These are phyloP conservation scores for Fusarium burgessii DNA, from an alignment of 2,329 filamentous ascomycete species.

Conservation along the genomic window DNA sequence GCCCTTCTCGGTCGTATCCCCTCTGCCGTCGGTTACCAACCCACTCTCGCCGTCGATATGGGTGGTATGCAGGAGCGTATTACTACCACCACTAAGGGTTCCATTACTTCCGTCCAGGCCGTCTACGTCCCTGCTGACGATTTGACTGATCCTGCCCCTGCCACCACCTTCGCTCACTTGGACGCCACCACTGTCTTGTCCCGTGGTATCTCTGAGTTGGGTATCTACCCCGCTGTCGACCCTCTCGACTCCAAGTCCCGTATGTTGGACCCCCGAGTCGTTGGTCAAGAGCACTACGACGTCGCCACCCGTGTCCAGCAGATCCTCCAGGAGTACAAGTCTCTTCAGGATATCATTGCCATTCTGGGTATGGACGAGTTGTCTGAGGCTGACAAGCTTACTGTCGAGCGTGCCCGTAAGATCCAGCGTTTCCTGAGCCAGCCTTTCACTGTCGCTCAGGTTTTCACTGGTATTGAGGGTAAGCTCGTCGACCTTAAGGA, in stretches of 20 bases:
- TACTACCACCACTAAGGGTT: slow-evolving; percentile 99
- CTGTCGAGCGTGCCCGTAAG: slow-evolving; percentile 99
- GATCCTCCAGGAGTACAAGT: slow-evolving; percentile 99
- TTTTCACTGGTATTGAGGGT: slow-evolving; percentile 95
- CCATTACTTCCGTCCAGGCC: slow-evolving; percentile 99
- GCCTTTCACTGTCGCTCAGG: slow-evolving; percentile 90
- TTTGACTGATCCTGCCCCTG: slow-evolving; percentile 99
- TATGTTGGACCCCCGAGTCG: slow-evolving; percentile 99
- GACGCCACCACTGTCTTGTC: slow-evolving; percentile 99
- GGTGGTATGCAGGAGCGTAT: slow-evolving; percentile 99
- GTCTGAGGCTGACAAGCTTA: slow-evolving; percentile 99
- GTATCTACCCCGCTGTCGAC: slow-evolving; percentile 99
- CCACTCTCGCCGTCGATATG: slow-evolving; percentile 98
- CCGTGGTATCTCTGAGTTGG: slow-evolving; percentile 99
- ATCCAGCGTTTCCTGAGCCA: slow-evolving; percentile 99
- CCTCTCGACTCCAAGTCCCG: slow-evolving; percentile 99
- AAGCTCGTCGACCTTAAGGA: slow-evolving; percentile 98
- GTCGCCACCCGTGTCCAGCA: slow-evolving; percentile 96
- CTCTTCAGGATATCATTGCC: slow-evolving; percentile 99
- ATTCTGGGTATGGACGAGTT: slow-evolving; percentile 99
- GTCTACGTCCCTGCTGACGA: slow-evolving; percentile 99
- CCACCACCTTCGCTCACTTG: slow-evolving; percentile 99
- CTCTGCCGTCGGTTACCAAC: slow-evolving; percentile 99
- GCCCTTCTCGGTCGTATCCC: slow-evolving; percentile 99
- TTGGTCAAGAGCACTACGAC: slow-evolving; percentile 97